Conservation (phyloP, 306 rosid species). For the Quercus aquifolioides region DNA sequence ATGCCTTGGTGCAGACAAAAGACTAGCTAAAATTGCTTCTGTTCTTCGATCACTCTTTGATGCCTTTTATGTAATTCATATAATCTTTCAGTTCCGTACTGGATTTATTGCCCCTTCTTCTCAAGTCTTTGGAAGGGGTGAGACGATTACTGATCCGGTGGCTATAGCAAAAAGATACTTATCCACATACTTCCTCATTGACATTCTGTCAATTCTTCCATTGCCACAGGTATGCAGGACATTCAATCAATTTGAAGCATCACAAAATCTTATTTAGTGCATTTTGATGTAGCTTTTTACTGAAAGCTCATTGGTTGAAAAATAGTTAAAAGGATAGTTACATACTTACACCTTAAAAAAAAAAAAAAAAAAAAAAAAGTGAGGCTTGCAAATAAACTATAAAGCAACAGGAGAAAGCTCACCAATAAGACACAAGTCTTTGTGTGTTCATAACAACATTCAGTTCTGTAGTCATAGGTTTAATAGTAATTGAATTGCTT, state of each 20-base stretch:
- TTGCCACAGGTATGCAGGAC: conserved; percentile 71
- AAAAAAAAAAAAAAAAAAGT: too few relatives aligned
- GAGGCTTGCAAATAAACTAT: too few relatives aligned
- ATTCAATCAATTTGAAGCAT: background rate
- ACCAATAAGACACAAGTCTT: too few relatives aligned
- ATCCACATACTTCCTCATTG: conserved; percentile 61
- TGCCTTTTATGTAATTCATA: conserved; percentile 65
- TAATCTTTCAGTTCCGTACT: conserved; percentile 74
- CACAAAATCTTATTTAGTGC: background rate
- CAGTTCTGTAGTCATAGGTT: too few relatives aligned
- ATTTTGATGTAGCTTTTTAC: too few relatives aligned
- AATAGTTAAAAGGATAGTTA: too few relatives aligned
- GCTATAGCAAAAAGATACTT: conserved; percentile 75
- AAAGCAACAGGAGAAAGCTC: too few relatives aligned
- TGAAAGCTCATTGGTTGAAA: too few relatives aligned
- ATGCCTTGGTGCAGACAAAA: conserved; percentile 40
- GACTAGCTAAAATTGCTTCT: conserved; percentile 45
- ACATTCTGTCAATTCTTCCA: conserved; percentile 77
- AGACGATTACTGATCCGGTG: conserved; percentile 42
- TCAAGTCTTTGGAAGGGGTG: conserved; percentile 85
- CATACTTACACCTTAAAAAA: too few relatives aligned
- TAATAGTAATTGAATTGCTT: too few relatives aligned
- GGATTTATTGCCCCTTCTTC: conserved; percentile 89
- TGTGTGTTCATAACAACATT: background rate
- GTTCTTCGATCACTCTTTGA: conserved; percentile 82